Base-by-base conservation (phyloP, 2,329 filamentous ascomycete genomes). In the Aspergillus tubingensis region DNA sequence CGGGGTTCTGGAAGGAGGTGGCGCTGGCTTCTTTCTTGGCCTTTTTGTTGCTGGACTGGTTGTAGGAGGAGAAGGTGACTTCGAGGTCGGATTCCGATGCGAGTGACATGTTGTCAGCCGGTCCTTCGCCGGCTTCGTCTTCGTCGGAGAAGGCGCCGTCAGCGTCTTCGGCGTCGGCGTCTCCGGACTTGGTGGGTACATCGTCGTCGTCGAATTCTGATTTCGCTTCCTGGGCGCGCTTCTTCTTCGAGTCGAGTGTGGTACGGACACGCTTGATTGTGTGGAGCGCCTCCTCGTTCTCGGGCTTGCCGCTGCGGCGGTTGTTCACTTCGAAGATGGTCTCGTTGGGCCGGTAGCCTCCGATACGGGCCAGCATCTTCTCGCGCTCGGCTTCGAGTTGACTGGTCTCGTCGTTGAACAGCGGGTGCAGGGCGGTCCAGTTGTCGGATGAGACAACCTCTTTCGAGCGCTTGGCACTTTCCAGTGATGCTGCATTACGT, bases 291-390 rank as follows among this genome's bases (percentile, higher is more conserved):
- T 88, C 61, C 89, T 92, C 74, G 84, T 88, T 73, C 85, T 85
- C 70, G 89, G 85, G 71, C 90, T 84, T 82, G 65, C 90, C 89
- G 41, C 88, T 89, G 62, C 88, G 85, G 67, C 89, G 87, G 6
- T 91, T 91, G 65, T 91, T 90, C 64, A 97, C 88, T 76, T 99
- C 95, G 68, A 99, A 99, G n/a, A 99, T 91, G 0, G 94, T 98
- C 77, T 99, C 95, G 47, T 88, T 83, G 0, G 96, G 95, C 68
- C 91, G 87, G 79, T 95, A 99, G 2, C 90, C 89, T 69, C 91
- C 93, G 59, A 99, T 91, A 60, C 88, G 86, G 32, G 92, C 91
- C 30, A 99, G 81, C 91, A 99, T 96, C 54, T 90, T 88, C 52
- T 92, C 87, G 32, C 93, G 86, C 52, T 91, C 88, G 61, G 87